Evolutionary conservation across 2,329 filamentous ascomycete species (phyloP).

Genomic region (Pezicula neosporulosa): DNA sequence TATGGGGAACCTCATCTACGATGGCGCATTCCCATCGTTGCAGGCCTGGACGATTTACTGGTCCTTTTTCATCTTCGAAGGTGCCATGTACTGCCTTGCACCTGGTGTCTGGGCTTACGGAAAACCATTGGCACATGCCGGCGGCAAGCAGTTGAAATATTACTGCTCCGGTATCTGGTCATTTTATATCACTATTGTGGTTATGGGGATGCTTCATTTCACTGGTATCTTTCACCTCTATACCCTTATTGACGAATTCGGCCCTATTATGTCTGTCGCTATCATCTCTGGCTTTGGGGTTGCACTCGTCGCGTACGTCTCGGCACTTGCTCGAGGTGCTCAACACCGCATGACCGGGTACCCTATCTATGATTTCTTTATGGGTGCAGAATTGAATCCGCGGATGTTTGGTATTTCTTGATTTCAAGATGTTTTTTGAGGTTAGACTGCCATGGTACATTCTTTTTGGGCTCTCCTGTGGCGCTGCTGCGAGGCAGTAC

Average conservation of each 20-base stretch:
- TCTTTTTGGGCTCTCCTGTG: constrained; percentile 73
- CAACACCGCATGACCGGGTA: constrained; percentile 90
- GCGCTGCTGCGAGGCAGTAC: constrained; percentile 76
- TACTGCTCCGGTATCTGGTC: constrained; percentile 89
- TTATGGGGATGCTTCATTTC: constrained; percentile 72
- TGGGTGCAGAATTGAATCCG: constrained; percentile 84
- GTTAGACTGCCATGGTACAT: constrained; percentile 92
- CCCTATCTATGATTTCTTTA: constrained; percentile 84
- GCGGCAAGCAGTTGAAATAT: constrained; percentile 84
- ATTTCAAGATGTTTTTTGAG: constrained; percentile 96
- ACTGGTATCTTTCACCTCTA: constrained; percentile 85
- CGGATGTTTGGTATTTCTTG: constrained; percentile 79
- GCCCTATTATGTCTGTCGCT: constrained; percentile 85
- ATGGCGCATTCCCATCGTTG: constrained; percentile 76
- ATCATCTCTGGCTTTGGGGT: constrained; percentile 88
- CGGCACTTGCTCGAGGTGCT: constrained; percentile 73
- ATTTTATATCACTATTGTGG: constrained; percentile 79
- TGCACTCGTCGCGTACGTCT: constrained; percentile 80
- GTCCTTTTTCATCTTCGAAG: constrained; percentile 86
- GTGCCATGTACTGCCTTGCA: constrained; percentile 75
- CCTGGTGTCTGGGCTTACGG: constrained; percentile 87
- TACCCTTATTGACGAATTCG: constrained; percentile 92
- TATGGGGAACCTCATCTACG: constrained; percentile 70
- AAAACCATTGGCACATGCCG: constrained; percentile 79
- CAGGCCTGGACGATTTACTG: constrained; percentile 94